Evolutionary conservation across 495 filamentous ascomycete species (phyloP).

Genomic region (Antarctomyces pellizariae): DNA sequence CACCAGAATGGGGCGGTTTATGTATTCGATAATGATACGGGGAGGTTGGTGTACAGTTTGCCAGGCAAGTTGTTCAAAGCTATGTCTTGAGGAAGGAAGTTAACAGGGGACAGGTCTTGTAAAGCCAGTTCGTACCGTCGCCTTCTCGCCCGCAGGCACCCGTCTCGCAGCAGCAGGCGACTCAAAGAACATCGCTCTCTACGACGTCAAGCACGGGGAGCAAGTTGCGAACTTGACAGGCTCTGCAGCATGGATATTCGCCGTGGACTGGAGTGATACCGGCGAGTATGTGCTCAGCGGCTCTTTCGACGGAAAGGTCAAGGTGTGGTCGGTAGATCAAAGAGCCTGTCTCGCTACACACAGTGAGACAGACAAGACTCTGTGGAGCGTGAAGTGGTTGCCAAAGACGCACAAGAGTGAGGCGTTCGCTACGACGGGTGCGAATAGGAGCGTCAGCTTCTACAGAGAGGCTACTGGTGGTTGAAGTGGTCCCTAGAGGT

Average conservation of each 20-base stretch:
- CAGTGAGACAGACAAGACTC: conserved; percentile 60
- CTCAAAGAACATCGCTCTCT: conserved; percentile 67
- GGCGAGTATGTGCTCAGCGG: conserved; percentile 82
- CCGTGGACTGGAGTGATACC: conserved; percentile 79
- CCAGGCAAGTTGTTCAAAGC: conserved; percentile 32
- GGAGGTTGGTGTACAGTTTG: conserved; percentile 64
- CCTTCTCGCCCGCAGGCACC: conserved; percentile 67
- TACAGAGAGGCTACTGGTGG: conserved; percentile 79
- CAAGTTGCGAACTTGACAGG: conserved; percentile 69
- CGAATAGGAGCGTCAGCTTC: conserved; percentile 56
- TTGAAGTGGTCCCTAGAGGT: no score
- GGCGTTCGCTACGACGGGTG: conserved; percentile 69
- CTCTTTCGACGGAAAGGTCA: conserved; percentile 75
- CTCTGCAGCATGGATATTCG: conserved; percentile 67
- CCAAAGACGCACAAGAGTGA: conserved; percentile 56
- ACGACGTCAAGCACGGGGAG: conserved; percentile 77
- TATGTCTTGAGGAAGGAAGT: not conserved
- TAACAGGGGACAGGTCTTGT: conserved; percentile 36
- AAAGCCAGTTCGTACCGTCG: conserved; percentile 59
- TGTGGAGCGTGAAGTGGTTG: conserved; percentile 80
- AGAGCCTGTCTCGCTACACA: conserved; percentile 79
- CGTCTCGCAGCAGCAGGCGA: conserved; percentile 86
- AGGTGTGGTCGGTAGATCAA: conserved; percentile 78
- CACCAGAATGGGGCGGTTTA: conserved; percentile 89
- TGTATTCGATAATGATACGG: conserved; percentile 79